Evolutionary conservation across 2,329 filamentous ascomycete genomes (phyloP), one percentile per base, ranked within the genome.

Genomic region (Aspergillus novoparasiticus): DNA sequence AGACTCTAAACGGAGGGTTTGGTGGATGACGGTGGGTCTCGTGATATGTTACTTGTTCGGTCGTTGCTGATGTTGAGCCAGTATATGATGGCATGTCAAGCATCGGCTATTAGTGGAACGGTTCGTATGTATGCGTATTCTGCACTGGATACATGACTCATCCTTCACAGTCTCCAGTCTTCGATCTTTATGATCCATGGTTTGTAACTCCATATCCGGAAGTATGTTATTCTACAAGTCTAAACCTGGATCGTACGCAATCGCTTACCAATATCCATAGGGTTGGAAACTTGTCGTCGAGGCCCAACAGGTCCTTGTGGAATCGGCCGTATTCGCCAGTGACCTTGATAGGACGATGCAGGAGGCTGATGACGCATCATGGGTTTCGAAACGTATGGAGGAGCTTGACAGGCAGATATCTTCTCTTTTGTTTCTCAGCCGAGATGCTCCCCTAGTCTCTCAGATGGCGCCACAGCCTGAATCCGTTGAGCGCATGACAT

Each of bases 71-170:
- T 63, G 4, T 54, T 39, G 28, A 10, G 3, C 16, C 32, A 82
- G 75, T 86, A 85, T 62, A 78, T 84, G 19, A 81, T 79, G 62
- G 80, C 81, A 6, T 84, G 82, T 48, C 84, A 86, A 68, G 81
- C 78, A 12, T 80, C 82, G 1, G 84, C 85, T 59, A 81, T 85
- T 26, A 84, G 81, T 72, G 84, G 82, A 60, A 80, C 78, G 64
- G 81, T 82, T 76, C 64, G 75, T 65, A 53, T n/a, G 12, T 21
- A 19, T 14, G n/a, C 23, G 5, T 26, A 23, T 28, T 23, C 26
- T n/a, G 11, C 4, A 21, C 3, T 19, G 26, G 28, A 58, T 14
- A 19, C 11, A 23, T 26, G 14, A 34, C 57, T 60, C 23, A 71
- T 64, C 34, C 51, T 34, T 26, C 60, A 63, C 57, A 67, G 67